Evolutionary conservation across 257 asterid genomes (phyloP), one percentile per base, ranked within the genome.

Genomic region (Fraxinus excelsior): DNA sequence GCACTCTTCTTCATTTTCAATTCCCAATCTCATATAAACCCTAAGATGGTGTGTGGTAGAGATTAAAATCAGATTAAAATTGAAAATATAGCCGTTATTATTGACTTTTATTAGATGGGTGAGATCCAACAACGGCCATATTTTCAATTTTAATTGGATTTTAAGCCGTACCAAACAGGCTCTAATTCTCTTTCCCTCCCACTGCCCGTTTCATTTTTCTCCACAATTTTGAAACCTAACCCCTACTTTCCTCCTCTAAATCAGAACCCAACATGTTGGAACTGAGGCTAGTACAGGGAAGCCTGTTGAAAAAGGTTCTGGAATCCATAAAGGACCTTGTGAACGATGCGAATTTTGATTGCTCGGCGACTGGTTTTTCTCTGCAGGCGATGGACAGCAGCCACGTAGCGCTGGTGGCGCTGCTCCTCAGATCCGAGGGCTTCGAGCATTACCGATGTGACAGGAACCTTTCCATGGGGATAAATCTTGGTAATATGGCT

Each of bases 341-440:
- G 8, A 78, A 67, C 74, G 89, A 82, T 66, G 89, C 84, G 31
- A 85, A 85, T 77, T 82, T 85, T 3, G 87, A 85, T 28, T 85
- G 87, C 56, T 85, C 89, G 8, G 81, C 89, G 25, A 85, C 82
- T 29, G 89, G 89, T 14, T 85, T 85, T 56, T 85, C 89, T 26
- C 78, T 85, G 35, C 89, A 82, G 46, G 89, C 87, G 49, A 85
- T 82, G 87, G 87, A 85, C 32, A 80, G 87, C 78, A 82, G 89
- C 80, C 87, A 85, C 67, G 85, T 85, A 21, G 87, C 89, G 7
- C 77, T 85, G 74, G 89, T 85, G 67, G 85, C 87, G 35, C 76
- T 85, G 58, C 79, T 85, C 34, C 89, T 85, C 37, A 74, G 89
- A 76, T 85, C 89, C 7, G 89, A 85, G 40, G 87, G 89, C 0